A percentile compares a stretch with the other conserved stretches of the same genome.
phyloP scores from a whole-genome alignment of 441 rosid species.

The Brassica balearica region DNA sequence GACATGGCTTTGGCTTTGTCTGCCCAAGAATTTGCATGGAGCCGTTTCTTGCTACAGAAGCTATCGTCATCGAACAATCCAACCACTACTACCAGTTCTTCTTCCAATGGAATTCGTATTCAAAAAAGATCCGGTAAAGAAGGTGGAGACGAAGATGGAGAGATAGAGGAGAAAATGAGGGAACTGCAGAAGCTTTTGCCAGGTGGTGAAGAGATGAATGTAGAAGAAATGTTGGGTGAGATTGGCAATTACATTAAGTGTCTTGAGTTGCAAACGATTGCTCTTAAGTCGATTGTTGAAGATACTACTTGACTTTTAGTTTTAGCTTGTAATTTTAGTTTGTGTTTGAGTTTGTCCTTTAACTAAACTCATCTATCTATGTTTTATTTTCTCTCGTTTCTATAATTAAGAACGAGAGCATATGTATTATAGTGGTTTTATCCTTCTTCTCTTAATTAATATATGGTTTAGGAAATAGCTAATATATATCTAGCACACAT shows the following conservation, averaged over 20 bases:
- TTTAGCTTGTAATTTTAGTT: conserved; percentile 12
- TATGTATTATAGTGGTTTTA: conserved; percentile 25
- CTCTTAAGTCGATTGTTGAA: conserved; percentile 42
- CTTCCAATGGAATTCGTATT: not conserved
- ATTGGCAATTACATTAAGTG: conserved; percentile 46
- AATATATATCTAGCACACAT: not conserved
- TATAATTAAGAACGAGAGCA: conserved; percentile 3
- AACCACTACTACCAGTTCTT: conserved; percentile 17
- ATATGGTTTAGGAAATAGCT: conserved; percentile 10
- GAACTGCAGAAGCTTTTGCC: conserved; percentile 44
- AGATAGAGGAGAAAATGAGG: conserved; percentile 25
- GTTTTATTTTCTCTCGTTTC: conserved; percentile 10
- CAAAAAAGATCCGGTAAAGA: conserved; percentile 26
- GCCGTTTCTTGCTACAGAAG: conserved; percentile 43
- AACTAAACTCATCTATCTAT: conserved; percentile 14
- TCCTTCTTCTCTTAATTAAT: not conserved
- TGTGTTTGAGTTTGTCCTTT: conserved; percentile 4
- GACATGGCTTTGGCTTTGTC: conserved; percentile 50
- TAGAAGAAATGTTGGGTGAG: conserved; percentile 46
- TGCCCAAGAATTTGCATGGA: conserved; percentile 48
- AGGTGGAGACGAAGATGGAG: conserved; percentile 20
- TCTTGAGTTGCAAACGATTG: conserved; percentile 49
- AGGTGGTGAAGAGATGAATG: conserved; percentile 47
- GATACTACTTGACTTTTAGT: conserved; percentile 18
- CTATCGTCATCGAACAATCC: conserved; percentile 21